Evolutionary conservation across 352 stramenopile species (phyloP), one percentile per base, ranked within the genome.

Genomic region (Phytopythium vexans): DNA sequence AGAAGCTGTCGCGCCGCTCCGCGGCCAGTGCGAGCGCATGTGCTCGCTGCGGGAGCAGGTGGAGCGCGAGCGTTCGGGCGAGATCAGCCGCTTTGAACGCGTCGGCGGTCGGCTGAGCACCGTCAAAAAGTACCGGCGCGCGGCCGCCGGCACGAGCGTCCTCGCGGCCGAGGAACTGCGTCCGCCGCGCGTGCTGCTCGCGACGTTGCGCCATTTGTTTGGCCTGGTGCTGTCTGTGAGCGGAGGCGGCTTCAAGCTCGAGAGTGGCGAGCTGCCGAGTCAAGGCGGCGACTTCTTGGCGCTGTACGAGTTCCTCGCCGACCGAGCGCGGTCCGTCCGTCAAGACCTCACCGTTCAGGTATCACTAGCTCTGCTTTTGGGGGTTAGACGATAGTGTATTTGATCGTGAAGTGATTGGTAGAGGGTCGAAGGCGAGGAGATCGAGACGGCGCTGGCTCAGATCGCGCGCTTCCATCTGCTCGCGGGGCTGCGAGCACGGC

Each of bases 291-390:
- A 76, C 27, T 91, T 91, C 52, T 38, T 91, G 31, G 56, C 70
- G 11, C 49, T 88, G 16, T 91, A 91, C 51, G 72, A 91, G 52
- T 91, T 89, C 52, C 15, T 91, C 1, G 80, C 65, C 42, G 81
- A 91, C 58, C 74, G 81, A n/a, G 35, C 89, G 27, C 81, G 81
- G 10, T 84, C 76, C 36, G 70, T 91, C 10, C 76, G 81, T 37
- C 77, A 91, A 50, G 81, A 91, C 63, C 83, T 87, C 44, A 84
- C 72, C 4, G 52, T 91, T 5, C 80, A 90, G 72, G 76, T 85
- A 61, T 7, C 45, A 16, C 15, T n/a, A 27, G 5, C 21, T 49
- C 42, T 15, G n/a, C 16, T 42, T 33, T 14, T 33, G 15, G 48
- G 8, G 6, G 8, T 52, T 14, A 37, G 7, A 41, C n/a, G 6